Evolutionary conservation across 805 yeast genomes (phyloP).

Genomic region (Barnettozyma siamensis): DNA sequence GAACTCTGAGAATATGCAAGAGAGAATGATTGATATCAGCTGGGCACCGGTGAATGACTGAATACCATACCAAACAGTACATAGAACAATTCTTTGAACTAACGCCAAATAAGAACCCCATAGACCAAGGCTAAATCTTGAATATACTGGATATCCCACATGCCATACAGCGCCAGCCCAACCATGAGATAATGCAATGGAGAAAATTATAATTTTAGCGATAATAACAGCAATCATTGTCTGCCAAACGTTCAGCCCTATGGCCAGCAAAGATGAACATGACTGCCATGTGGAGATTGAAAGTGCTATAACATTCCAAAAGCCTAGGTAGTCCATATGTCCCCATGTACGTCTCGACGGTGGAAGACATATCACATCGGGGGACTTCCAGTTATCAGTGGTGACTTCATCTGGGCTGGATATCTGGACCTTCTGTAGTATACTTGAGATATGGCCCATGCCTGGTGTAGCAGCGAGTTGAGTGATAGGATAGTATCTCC

Average conservation of each 20-base stretch:
- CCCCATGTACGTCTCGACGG: slow-evolving; percentile 43
- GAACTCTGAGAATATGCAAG: slow-evolving; percentile 34
- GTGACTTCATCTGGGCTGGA: slow-evolving; percentile 18
- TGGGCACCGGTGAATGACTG: slow-evolving; percentile 44
- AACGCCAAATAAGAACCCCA: slow-evolving; percentile 41
- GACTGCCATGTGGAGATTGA: slow-evolving; percentile 37
- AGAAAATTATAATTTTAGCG: slow-evolving; percentile 35
- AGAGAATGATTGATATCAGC: slow-evolving; percentile 33
- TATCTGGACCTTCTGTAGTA: slow-evolving; percentile 14
- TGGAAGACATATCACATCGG: slow-evolving; percentile 41
- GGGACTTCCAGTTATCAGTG: slow-evolving; percentile 27
- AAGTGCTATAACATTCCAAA: slow-evolving; percentile 37
- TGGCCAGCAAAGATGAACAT: slow-evolving; percentile 36
- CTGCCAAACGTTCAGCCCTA: slow-evolving; percentile 39
- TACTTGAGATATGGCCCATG: too few relatives aligned
- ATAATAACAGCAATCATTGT: slow-evolving; percentile 39
- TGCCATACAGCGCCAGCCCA: slow-evolving; percentile 44
- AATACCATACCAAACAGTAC: slow-evolving; percentile 42
- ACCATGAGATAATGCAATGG: slow-evolving; percentile 38
- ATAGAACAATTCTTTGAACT: slow-evolving; percentile 36
- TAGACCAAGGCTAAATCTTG: slow-evolving; percentile 42
- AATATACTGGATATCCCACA: slow-evolving; percentile 42
- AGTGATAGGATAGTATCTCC: too few relatives aligned
- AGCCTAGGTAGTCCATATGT: slow-evolving; percentile 33
- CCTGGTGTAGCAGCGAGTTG: too few relatives aligned